Evolutionary conservation across 2,329 filamentous ascomycete species (phyloP).

Genomic region (Penicillium rolfsii): DNA sequence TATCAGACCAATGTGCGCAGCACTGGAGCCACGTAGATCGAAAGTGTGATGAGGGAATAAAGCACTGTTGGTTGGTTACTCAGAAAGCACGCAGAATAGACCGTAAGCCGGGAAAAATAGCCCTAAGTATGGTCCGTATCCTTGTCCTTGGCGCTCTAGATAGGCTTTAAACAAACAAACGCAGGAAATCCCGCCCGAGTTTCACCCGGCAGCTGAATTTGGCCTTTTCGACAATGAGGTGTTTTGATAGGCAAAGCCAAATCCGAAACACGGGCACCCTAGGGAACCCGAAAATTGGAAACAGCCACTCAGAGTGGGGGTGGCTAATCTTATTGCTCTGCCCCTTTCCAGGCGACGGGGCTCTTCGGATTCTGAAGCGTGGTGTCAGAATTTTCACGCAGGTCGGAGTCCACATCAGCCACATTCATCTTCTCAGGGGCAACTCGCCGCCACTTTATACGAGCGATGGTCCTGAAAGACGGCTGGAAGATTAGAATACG

Average conservation of each 20-base stretch:
- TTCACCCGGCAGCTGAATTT: not conserved
- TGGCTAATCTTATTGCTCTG: not conserved
- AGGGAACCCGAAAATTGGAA: not conserved
- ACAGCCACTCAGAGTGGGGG: not conserved
- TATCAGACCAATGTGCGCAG: too few species aligned
- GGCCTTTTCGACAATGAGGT: not conserved
- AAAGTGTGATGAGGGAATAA: too few species aligned
- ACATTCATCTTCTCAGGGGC: not conserved
- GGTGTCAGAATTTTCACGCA: not conserved
- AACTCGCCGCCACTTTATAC: not conserved
- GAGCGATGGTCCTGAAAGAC: not conserved
- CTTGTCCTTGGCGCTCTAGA: not conserved
- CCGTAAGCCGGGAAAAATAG: not conserved
- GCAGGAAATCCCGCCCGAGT: not conserved
- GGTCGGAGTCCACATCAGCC: not conserved
- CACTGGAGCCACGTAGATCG: not conserved
- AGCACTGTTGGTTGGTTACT: too few species aligned
- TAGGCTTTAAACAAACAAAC: not conserved
- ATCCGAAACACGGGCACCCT: constrained; percentile 5
- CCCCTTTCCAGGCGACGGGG: too few species aligned
- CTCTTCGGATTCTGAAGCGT: not conserved
- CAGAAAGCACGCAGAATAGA: not conserved
- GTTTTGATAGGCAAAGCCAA: not conserved
- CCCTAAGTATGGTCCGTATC: too few species aligned
- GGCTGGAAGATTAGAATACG: not conserved